phyloP scores from a whole-genome alignment of 2,329 filamentous ascomycete genomes.

The Calonectria naviculata region DNA sequence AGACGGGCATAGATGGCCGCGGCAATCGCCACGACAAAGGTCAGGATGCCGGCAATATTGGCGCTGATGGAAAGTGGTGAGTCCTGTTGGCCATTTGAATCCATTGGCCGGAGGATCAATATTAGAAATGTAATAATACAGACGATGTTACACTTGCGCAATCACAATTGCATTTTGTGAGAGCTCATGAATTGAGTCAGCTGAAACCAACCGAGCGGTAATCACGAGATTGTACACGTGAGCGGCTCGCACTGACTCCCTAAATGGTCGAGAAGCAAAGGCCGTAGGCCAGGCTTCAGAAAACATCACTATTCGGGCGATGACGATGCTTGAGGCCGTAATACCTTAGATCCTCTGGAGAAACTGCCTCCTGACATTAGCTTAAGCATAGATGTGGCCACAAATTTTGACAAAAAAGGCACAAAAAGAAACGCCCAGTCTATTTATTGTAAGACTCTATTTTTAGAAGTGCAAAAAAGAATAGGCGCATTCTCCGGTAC shows the following conservation, averaged over 20 bases:
- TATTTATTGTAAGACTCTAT: too few species aligned
- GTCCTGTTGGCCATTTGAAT: slow-evolving; percentile 45
- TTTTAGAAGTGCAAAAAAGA: too few species aligned
- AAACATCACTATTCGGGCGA: too few species aligned
- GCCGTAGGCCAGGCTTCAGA: too few species aligned
- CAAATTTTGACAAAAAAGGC: too few species aligned
- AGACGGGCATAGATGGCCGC: slow-evolving; percentile 57
- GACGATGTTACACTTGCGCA: neutral
- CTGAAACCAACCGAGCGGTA: neutral
- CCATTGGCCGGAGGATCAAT: slow-evolving; percentile 30
- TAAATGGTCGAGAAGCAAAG: too few species aligned
- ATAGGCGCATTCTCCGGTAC: slow-evolving; percentile 40
- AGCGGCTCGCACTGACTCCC: too few species aligned
- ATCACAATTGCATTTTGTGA: neutral
- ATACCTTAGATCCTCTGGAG: too few species aligned
- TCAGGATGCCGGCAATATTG: slow-evolving; percentile 58
- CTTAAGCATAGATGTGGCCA: too few species aligned
- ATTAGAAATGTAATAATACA: neutral
- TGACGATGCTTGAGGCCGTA: too few species aligned
- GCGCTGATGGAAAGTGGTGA: slow-evolving; percentile 57
- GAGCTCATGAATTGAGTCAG: neutral
- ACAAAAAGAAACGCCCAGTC: too few species aligned
- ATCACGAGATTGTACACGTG: neutral
- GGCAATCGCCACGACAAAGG: slow-evolving; percentile 58
- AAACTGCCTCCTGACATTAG: too few species aligned